Percentiles rank a stretch among this genome's conserved stretches.
phyloP scores from a whole-genome alignment of 805 yeast species.

The Metschnikowia rubicola region DNA sequence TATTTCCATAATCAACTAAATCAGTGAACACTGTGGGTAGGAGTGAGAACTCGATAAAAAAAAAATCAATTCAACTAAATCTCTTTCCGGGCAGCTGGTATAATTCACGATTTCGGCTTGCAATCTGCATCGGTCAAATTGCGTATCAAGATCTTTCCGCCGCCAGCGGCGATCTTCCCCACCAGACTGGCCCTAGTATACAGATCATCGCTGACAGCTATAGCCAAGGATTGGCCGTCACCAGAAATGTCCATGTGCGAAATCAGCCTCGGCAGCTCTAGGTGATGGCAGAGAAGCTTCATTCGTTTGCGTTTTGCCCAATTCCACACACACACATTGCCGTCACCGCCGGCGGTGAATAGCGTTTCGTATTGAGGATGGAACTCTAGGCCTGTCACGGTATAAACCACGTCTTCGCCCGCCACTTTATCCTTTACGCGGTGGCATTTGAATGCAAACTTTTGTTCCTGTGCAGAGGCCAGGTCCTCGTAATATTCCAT shows the following conservation, averaged over 20 bases:
- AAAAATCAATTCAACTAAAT: background rate
- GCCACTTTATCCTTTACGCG: constrained; percentile 37
- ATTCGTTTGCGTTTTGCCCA: constrained; percentile 41
- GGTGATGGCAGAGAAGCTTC: constrained; percentile 26
- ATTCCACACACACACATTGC: constrained; percentile 50
- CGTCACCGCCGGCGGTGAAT: constrained; percentile 54
- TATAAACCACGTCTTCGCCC: constrained; percentile 49
- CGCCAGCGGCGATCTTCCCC: background rate
- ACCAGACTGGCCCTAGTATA: constrained; percentile 4
- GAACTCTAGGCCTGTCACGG: constrained; percentile 49
- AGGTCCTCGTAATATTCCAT: constrained; percentile 62
- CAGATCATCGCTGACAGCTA: constrained; percentile 13
- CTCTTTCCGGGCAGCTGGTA: too few relatives aligned
- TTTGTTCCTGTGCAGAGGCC: constrained; percentile 35
- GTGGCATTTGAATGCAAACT: constrained; percentile 82
- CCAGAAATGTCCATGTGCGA: constrained; percentile 16
- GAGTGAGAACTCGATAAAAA: background rate
- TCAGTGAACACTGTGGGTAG: too few relatives aligned
- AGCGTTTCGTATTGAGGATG: constrained; percentile 36
- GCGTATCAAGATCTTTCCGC: constrained; percentile 7
- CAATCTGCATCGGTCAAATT: constrained; percentile 9
- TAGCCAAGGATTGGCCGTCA: constrained; percentile 13
- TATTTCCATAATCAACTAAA: too few relatives aligned
- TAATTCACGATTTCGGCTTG: constrained; percentile 8
- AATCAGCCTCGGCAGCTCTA: constrained; percentile 5